Evolutionary conservation across 2,329 filamentous ascomycete genomes (phyloP).

Genomic region (Alternaria rosae): DNA sequence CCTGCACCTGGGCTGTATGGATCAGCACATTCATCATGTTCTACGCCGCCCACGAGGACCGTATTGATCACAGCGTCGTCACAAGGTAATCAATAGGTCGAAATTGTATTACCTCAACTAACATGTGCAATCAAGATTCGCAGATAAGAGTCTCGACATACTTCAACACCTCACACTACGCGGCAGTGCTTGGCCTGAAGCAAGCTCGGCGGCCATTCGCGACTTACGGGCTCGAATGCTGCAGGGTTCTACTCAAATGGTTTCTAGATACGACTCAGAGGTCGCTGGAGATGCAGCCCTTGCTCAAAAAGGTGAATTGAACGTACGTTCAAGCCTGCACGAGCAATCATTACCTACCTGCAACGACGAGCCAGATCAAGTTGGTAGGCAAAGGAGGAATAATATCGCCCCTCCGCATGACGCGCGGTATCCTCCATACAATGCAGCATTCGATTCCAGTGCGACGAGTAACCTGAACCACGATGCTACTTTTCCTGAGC

Average conservation of each 20-base stretch:
- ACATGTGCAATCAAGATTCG: conserved; percentile 24
- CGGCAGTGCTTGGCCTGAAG: conserved; percentile 40
- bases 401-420: neutral
- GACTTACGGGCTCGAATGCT: conserved; percentile 29
- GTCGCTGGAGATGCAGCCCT: neutral
- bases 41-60: conserved; percentile 58
- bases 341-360: neutral
- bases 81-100: conserved; percentile 45
- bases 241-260: neutral
- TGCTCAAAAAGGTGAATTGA: neutral
- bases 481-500: neutral
- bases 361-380: neutral
- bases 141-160: conserved; percentile 32
- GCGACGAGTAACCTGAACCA: neutral
- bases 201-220: conserved; percentile 38
- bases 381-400: neutral
- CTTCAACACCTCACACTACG: conserved; percentile 37
- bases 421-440: neutral
- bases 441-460: neutral
- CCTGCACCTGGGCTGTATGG: conserved; percentile 63
- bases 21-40: conserved; percentile 62
- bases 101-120: neutral
- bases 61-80: conserved; percentile 51
- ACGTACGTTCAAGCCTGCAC: neutral
- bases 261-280: neutral